These are phyloP conservation scores for Schoenoplectus tabernaemontani DNA, from an alignment of 202 grass and related monocot genomes.

Conservation along the genomic window DNA sequence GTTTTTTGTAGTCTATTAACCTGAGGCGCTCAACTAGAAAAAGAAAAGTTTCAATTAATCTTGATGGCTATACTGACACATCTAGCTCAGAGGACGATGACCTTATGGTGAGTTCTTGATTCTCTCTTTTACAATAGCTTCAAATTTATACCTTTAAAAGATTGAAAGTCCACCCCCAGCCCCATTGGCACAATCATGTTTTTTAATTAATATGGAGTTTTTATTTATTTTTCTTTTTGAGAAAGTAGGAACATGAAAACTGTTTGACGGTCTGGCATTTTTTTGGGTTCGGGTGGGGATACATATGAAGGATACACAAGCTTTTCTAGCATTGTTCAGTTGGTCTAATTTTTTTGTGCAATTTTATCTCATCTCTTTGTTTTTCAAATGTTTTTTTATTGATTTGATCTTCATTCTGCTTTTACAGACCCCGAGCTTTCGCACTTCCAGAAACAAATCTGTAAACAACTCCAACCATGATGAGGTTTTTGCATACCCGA, in stretches of 20 bases:
- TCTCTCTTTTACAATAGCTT: not conserved
- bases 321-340: too few relatives aligned
- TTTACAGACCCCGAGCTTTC: slow-evolving; percentile 64
- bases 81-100: slow-evolving; percentile 93
- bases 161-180: not conserved
- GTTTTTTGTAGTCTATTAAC: slow-evolving; percentile 67
- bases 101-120: slow-evolving; percentile 59
- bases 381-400: slow-evolving; percentile 11
- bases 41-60: slow-evolving; percentile 79
- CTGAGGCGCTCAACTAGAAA: slow-evolving; percentile 90
- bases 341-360: not conserved
- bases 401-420: slow-evolving; percentile 4
- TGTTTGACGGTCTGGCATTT: not conserved
- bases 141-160: not conserved
- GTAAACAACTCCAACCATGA: slow-evolving; percentile 39
- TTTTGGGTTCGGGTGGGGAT: not conserved
- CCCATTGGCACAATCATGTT: not conserved
- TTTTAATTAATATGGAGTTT: not conserved
- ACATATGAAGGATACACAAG: not conserved
- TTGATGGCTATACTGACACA: slow-evolving; percentile 86
- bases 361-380: not conserved
- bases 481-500: slow-evolving; percentile 33
- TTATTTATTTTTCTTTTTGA: not conserved
- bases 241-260: not conserved
- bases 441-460: slow-evolving; percentile 73